Conservation (phyloP, 192 early-diverging fungal species). For the Coemansia sp. region DNA sequence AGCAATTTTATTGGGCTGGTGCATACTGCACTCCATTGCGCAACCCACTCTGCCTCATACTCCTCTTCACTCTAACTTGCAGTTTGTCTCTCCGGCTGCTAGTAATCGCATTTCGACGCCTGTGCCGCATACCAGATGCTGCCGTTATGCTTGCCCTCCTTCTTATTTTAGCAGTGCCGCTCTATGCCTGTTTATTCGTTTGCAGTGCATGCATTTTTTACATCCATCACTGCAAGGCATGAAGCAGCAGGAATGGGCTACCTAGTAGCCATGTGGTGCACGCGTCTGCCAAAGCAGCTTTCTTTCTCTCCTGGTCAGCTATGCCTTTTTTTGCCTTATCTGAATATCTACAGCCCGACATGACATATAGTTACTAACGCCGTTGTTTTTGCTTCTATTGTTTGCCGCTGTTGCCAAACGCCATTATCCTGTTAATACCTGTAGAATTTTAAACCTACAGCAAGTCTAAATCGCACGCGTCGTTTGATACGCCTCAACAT, state of each 20-base stretch:
- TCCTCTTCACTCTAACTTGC: neutral
- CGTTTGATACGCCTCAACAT: constrained; percentile 2
- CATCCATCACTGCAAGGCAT: constrained; percentile 9
- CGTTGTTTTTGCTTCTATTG: constrained; percentile 9
- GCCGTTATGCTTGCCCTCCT: constrained; percentile 4
- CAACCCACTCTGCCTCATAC: too few species aligned
- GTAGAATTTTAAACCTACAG: neutral
- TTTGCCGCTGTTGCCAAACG: neutral
- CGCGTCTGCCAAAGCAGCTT: neutral
- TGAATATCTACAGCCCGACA: constrained; percentile 7
- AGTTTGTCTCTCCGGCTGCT: neutral
- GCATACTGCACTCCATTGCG: too few species aligned
- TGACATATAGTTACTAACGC: constrained; percentile 11
- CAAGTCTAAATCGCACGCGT: constrained; percentile 2
- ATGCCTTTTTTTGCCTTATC: neutral
- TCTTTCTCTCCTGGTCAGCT: neutral
- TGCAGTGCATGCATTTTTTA: constrained; percentile 9
- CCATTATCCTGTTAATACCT: constrained; percentile 10
- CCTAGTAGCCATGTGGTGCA: neutral
- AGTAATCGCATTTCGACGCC: constrained; percentile 2
- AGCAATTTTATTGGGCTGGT: too few species aligned
- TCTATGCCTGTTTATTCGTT: constrained; percentile 1
- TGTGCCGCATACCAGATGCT: neutral
- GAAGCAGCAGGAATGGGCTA: neutral
- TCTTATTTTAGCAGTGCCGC: neutral